Base-by-base conservation (phyloP, 1,139 yeast species). In the Hansenula anomala region DNA sequence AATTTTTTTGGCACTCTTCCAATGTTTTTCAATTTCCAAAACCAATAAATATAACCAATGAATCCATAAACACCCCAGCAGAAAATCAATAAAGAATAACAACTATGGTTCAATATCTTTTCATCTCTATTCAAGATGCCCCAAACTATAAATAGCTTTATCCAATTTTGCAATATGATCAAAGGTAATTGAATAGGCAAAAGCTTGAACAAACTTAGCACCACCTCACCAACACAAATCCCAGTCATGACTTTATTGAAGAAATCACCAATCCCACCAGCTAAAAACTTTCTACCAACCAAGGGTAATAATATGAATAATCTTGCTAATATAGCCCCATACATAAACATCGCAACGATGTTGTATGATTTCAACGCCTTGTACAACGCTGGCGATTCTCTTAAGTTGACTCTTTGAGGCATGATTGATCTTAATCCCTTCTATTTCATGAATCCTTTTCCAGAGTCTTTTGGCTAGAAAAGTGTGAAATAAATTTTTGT, bases 241-340 rank as follows among this genome's bases (percentile, higher is more conserved):
- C 37, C 39, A 5, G 52, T 41, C 34, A 55, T 39, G 12, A 56
- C 32, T 16, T 45, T 49, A 30, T 73, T 74, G 48, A 78, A 75
- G 60, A 77, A 78, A 48, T 75, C 82, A 36, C 84, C 85, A 13
- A 81, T 77, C 1, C 88, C 88, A 9, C 82, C 86, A 2, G 87
- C 82, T 23, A 81, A 58, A 49, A 78, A 81, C 46, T 65, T 67
- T 32, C 75, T 59, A 1, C 87, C 85, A 9, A 79, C 86, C 20
- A 81, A 58, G 2, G 85, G 86, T 34, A 77, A 62, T 25, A 81
- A 60, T 3, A 79, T 59, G 13, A 69, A 40, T 47, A 79, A 69
- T 36, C 89, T 58, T 8, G 35, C 33, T 3, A 49, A 29, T 1
- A 48, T 15, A 12, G 49, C 48, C 15, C 42, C 37, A 29, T 49